phyloP scores from a whole-genome alignment of 2,329 filamentous ascomycete species.

The Orbilia ellipsospora region DNA sequence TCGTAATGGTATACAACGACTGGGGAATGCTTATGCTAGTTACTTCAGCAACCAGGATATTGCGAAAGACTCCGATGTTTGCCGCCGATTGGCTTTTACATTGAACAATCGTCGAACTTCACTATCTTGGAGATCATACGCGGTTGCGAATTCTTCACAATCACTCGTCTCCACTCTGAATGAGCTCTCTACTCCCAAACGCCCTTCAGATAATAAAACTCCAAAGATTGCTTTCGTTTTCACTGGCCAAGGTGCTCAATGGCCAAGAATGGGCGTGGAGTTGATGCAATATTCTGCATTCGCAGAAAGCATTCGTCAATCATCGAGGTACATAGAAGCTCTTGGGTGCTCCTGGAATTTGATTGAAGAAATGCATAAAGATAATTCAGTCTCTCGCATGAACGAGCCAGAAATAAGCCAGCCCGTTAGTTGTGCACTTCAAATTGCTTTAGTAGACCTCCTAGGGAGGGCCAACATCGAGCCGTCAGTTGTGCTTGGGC shows the following conservation, averaged over 20 bases:
- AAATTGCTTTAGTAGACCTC: slow-evolving; percentile 66
- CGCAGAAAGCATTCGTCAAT: slow-evolving; percentile 14
- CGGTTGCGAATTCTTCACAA: background rate
- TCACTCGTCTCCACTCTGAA: background rate
- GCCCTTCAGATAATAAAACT: background rate
- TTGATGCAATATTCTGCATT: slow-evolving; percentile 24
- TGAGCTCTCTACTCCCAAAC: slow-evolving; percentile 14
- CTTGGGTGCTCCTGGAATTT: slow-evolving; percentile 26
- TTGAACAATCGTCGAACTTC: slow-evolving; percentile 19
- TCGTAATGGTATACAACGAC: slow-evolving; percentile 18
- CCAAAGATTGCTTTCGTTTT: slow-evolving; percentile 60
- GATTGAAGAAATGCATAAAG: slow-evolving; percentile 18
- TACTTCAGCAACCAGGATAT: background rate
- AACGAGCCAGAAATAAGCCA: slow-evolving; percentile 65
- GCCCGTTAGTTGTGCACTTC: slow-evolving; percentile 68
- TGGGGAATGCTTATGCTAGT: background rate
- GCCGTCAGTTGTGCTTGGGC: slow-evolving; percentile 63
- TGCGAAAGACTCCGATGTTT: background rate
- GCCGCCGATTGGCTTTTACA: slow-evolving; percentile 16
- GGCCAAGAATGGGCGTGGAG: slow-evolving; percentile 63
- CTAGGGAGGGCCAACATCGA: slow-evolving; percentile 60
- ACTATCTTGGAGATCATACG: slow-evolving; percentile 26
- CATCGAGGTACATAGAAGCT: slow-evolving; percentile 5
- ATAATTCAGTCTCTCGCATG: slow-evolving; percentile 13
- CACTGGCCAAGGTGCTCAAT: slow-evolving; percentile 66